These are phyloP conservation scores for Colletotrichum truncatum DNA, from an alignment of 2,329 filamentous ascomycete species.

Conservation along the genomic window DNA sequence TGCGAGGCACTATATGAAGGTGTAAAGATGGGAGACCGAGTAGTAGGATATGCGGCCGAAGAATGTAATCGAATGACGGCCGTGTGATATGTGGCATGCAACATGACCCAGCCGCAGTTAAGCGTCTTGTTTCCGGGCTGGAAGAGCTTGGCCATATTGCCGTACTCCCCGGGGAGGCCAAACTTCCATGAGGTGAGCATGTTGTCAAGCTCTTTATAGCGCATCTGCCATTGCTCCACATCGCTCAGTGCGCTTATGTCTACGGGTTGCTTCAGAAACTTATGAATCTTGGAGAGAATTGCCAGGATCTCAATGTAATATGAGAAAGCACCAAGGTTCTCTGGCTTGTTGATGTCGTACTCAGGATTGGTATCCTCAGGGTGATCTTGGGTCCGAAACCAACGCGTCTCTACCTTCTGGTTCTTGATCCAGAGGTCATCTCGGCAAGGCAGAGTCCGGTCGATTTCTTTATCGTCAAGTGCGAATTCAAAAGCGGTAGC, in stretches of 20 bases:
- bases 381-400: constrained; percentile 71
- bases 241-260: constrained; percentile 86
- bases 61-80: constrained; percentile 91
- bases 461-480: constrained; percentile 88
- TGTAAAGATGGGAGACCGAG: constrained; percentile 87
- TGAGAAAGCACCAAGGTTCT: constrained; percentile 87
- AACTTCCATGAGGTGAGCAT: constrained; percentile 86
- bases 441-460: constrained; percentile 85
- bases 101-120: constrained; percentile 88
- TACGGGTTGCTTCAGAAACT: constrained; percentile 87
- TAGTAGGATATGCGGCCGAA: constrained; percentile 91
- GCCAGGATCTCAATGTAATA: constrained; percentile 92
- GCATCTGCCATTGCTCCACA: constrained; percentile 88
- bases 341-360: constrained; percentile 73
- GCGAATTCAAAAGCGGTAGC: constrained; percentile 94
- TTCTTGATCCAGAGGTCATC: constrained; percentile 89
- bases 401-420: constrained; percentile 83
- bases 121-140: constrained; percentile 74
- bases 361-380: constrained; percentile 58
- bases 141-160: constrained; percentile 83
- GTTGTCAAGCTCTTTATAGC: constrained; percentile 86
- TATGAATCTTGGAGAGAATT: constrained; percentile 87
- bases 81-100: constrained; percentile 90
- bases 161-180: constrained; percentile 82
- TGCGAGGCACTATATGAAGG: constrained; percentile 88